A percentile compares a stretch with the other conserved stretches of the same genome.
These are phyloP conservation scores for Breynia disticha DNA, from an alignment of 441 rosid species.

Conservation along the genomic window DNA sequence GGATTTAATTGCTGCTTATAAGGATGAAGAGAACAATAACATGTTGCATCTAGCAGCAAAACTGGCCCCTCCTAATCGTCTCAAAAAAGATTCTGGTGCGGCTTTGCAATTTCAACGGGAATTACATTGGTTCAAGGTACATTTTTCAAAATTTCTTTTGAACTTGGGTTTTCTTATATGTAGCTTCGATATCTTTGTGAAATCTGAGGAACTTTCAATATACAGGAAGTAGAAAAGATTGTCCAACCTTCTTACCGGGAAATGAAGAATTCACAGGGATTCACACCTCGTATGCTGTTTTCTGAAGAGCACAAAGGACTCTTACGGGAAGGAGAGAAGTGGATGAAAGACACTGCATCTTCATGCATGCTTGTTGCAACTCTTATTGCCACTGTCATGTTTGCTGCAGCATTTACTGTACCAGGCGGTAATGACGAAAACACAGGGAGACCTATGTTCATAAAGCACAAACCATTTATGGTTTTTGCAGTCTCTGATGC, in stretches of 20 bases:
- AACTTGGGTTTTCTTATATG: neutral
- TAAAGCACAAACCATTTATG: neutral
- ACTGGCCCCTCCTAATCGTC: constrained; percentile 2
- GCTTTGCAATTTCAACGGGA: constrained; percentile 5
- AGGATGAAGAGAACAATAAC: constrained; percentile 6
- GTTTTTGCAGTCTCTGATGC: constrained; percentile 3
- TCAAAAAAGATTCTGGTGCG: constrained; percentile 2
- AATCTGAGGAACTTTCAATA: neutral
- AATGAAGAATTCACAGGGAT: neutral
- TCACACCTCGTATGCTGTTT: constrained; percentile 3
- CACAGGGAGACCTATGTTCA: neutral
- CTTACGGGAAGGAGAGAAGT: constrained; percentile 3
- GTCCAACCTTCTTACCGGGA: constrained; percentile 4
- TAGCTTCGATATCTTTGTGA: too few relatives aligned
- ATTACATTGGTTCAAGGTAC: constrained; percentile 4
- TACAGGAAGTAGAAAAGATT: constrained; percentile 6
- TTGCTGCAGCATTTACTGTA: constrained; percentile 6
- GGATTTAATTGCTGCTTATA: neutral
- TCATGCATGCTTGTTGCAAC: constrained; percentile 9
- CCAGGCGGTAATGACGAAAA: constrained; percentile 7
- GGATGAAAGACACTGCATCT: constrained; percentile 9
- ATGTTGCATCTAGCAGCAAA: constrained; percentile 6
- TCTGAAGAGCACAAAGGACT: constrained; percentile 1
- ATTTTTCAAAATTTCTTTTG: neutral
- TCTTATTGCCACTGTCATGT: constrained; percentile 5